Conservation (phyloP, 1,284 basidiomycete genomes). For the Puccinia triticina region DNA sequence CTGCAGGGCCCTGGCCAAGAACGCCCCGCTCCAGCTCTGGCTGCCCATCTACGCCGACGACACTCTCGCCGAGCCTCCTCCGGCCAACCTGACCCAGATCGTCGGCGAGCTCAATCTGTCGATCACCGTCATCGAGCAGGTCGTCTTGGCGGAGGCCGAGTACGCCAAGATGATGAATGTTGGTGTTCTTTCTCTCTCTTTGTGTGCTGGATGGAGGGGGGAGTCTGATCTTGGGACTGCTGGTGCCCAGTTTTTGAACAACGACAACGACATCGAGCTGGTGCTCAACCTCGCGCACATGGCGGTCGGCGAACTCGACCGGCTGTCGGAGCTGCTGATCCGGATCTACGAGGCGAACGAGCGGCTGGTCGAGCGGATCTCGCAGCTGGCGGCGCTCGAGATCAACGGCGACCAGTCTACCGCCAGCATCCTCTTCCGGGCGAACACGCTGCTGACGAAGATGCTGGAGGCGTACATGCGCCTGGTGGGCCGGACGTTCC, state of each 20-base stretch:
- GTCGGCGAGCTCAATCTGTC: constrained; percentile 46
- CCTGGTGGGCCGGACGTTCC: constrained; percentile 37
- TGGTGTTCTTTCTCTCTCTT: not conserved
- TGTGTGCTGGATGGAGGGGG: constrained; percentile 53
- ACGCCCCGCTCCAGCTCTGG: constrained; percentile 20
- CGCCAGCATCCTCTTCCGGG: constrained; percentile 46
- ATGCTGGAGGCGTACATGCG: constrained; percentile 51
- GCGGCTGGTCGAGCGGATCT: constrained; percentile 59
- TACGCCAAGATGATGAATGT: constrained; percentile 42
- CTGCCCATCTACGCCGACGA: constrained; percentile 24
- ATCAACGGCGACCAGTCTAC: constrained; percentile 52
- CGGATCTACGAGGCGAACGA: constrained; percentile 65
- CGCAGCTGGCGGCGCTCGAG: constrained; percentile 58
- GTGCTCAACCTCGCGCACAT: constrained; percentile 69
- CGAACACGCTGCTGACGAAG: constrained; percentile 47
- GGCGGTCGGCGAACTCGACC: constrained; percentile 63
- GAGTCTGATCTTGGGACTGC: constrained; percentile 53
- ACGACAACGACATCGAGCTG: constrained; percentile 52
- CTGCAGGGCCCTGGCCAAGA: constrained; percentile 34
- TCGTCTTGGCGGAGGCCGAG: constrained; percentile 44
- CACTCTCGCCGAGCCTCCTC: not conserved
- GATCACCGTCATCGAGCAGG: constrained; percentile 44
- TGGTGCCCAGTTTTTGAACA: constrained; percentile 59
- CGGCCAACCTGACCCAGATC: too few species aligned
- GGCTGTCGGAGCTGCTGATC: constrained; percentile 64